Base-by-base conservation (phyloP, 2,329 filamentous ascomycete species). In the Curvularia spicifera region DNA sequence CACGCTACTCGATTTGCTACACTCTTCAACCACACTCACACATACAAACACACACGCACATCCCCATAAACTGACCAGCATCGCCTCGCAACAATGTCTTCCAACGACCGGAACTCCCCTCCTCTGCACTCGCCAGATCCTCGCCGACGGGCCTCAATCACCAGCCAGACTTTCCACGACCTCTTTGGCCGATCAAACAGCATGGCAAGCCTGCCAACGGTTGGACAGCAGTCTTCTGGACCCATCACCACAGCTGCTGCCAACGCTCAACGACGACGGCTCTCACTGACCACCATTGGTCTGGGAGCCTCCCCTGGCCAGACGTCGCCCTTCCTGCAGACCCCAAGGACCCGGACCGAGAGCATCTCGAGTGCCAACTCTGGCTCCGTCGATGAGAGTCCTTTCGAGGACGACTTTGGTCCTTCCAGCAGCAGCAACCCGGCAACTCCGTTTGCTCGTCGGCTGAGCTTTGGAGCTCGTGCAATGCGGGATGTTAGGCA, bases 391-490 rank as follows among this genome's bases (percentile, higher is more conserved):
- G 80, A 83, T 65, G 81, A 83, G 67, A 81, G 77, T 18, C 81
- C 81, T 13, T 80, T 83, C 60, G 81, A 81, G 61, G 90, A 93
- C 59, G 79, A 81, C 53, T 78, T 81, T 39, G 76, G 80, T n/a
- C 75, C 78, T 51, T 77, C 78, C 69, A 56, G 69, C 7, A 85
- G 83, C 71, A 85, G 84, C 66, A 83, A 84, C 15, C 88, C 91
- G 33, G 84, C 82, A 52, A 91, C 90, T 12, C 91, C 93, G 33
- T 94, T 93, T 73, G 86, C 86, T 59, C 89, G 93, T 67, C 90
- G 93, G 58, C 88, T 97, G 82, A 97, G 93, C 79, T 96, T 97
- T 72, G 93, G 94, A 60, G 89, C 90, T 60, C 87, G 92, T 76
- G 91, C 91, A 65, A 82, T 93, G 77, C 85, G 87, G 68, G 89